Evolutionary conservation across 345 rosid species (phyloP).

Genomic region (Clarkia xantiana): DNA sequence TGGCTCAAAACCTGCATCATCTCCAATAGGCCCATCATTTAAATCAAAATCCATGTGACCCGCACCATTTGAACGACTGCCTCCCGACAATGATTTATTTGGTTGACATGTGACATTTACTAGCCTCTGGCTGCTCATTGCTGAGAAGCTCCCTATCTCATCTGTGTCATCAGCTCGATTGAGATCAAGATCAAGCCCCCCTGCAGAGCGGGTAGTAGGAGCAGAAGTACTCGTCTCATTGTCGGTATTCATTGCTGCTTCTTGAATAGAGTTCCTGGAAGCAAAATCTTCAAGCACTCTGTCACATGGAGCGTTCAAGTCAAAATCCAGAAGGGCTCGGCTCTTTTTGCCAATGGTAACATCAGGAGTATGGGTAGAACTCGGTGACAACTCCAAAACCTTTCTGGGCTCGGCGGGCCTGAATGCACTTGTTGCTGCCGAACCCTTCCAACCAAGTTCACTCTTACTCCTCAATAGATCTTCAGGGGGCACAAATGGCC

Average conservation of each 20-base stretch:
- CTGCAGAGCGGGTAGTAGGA: constrained; percentile 33
- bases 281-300: constrained; percentile 59
- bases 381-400: constrained; percentile 24
- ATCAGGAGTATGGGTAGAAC: constrained; percentile 17
- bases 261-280: constrained; percentile 23
- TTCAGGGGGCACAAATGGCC: constrained; percentile 62
- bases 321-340: constrained; percentile 53
- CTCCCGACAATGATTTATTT: constrained; percentile 18
- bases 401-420: constrained; percentile 95
- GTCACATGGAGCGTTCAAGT: constrained; percentile 75
- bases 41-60: constrained; percentile 59
- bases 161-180: constrained; percentile 52
- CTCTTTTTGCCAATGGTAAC: constrained; percentile 30
- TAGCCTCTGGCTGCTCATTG: constrained; percentile 22
- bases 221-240: constrained; percentile 16
- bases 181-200: constrained; percentile 81
- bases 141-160: constrained; percentile 28
- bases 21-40: constrained; percentile 68
- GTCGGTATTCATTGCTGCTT: constrained; percentile 17
- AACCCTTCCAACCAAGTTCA: constrained; percentile 89
- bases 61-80: constrained; percentile 22
- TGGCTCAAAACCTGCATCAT: constrained; percentile 35
- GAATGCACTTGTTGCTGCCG: constrained; percentile 97
- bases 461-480: constrained; percentile 54
- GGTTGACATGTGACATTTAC: constrained; percentile 20